Conservation (phyloP, 768 basidiomycete species). For the Russula dissimulans region DNA sequence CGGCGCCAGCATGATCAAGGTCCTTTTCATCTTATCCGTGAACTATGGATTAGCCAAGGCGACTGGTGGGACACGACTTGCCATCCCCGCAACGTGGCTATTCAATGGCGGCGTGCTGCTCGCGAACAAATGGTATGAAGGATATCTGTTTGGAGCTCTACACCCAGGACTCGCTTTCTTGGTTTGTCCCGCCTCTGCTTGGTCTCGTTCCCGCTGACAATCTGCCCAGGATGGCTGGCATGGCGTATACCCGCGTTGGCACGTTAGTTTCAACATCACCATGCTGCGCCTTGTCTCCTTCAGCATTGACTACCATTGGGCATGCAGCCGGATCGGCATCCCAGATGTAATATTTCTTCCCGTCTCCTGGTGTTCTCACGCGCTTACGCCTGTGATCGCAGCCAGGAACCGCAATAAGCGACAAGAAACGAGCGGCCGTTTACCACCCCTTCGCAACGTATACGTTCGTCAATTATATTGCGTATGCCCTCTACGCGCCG, state of each 20-base stretch:
- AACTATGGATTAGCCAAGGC: slow-evolving; percentile 61
- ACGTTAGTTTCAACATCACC: slow-evolving; percentile 90
- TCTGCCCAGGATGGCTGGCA: slow-evolving; percentile 46
- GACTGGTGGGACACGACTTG: slow-evolving; percentile 34
- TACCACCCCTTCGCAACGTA: slow-evolving; percentile 54
- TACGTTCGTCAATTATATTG: slow-evolving; percentile 61
- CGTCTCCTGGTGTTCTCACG: neutral
- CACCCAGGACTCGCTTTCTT: slow-evolving; percentile 46
- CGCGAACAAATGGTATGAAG: slow-evolving; percentile 62
- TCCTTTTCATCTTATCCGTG: slow-evolving; percentile 53
- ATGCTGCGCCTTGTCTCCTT: slow-evolving; percentile 92
- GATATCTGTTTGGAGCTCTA: slow-evolving; percentile 59
- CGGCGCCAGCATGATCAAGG: slow-evolving; percentile 72
- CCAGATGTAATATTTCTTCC: slow-evolving; percentile 32
- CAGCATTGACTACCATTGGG: slow-evolving; percentile 90
- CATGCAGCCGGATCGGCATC: slow-evolving; percentile 35
- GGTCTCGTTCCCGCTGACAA: neutral
- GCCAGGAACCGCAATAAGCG: slow-evolving; percentile 30
- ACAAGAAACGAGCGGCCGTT: slow-evolving; percentile 51
- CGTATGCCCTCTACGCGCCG: slow-evolving; percentile 87
- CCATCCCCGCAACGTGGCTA: slow-evolving; percentile 57
- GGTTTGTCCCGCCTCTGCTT: slow-evolving; percentile 36
- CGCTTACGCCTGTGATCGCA: neutral
- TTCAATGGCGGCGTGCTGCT: slow-evolving; percentile 73
- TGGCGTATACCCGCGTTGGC: slow-evolving; percentile 88